Conservation (phyloP, 768 basidiomycete genomes). For the Holtermannia corniformis region DNA sequence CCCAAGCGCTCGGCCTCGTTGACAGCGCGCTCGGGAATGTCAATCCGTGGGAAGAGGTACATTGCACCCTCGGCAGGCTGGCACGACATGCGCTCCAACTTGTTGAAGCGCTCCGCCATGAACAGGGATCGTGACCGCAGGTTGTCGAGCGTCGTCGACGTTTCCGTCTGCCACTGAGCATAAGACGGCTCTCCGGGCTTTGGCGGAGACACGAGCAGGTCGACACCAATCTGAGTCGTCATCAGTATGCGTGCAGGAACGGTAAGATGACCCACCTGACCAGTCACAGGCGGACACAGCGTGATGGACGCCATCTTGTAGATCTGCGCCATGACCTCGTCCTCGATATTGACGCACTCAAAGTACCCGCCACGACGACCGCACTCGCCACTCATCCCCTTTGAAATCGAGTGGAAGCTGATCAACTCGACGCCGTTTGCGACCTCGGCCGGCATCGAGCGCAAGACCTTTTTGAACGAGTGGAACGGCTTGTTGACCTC, state of each 20-base stretch:
- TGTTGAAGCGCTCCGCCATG: conserved; percentile 73
- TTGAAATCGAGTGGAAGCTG: conserved; percentile 95
- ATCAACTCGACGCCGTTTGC: conserved; percentile 58
- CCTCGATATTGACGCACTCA: conserved; percentile 71
- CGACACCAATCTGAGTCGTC: conserved; percentile 74
- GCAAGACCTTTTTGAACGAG: conserved; percentile 84
- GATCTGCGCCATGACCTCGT: conserved; percentile 69
- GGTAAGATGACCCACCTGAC: conserved; percentile 44
- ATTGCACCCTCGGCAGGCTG: conserved; percentile 60
- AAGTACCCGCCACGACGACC: conserved; percentile 96
- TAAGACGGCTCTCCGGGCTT: conserved; percentile 65
- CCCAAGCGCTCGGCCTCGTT: conserved; percentile 61
- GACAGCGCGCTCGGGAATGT: conserved; percentile 61
- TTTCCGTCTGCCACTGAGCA: conserved; percentile 71
- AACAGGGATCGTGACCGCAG: conserved; percentile 19
- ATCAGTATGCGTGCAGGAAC: background rate
- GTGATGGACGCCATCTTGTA: conserved; percentile 94
- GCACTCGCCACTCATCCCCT: conserved; percentile 92
- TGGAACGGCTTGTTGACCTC: conserved; percentile 60
- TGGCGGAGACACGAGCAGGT: conserved; percentile 87
- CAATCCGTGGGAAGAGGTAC: conserved; percentile 82
- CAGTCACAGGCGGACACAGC: conserved; percentile 79
- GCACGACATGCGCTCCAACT: conserved; percentile 77
- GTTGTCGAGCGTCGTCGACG: conserved; percentile 63
- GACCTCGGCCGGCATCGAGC: conserved; percentile 53